phyloP scores from a whole-genome alignment of 2,329 filamentous ascomycete genomes.

The Cladosporium sp. region DNA sequence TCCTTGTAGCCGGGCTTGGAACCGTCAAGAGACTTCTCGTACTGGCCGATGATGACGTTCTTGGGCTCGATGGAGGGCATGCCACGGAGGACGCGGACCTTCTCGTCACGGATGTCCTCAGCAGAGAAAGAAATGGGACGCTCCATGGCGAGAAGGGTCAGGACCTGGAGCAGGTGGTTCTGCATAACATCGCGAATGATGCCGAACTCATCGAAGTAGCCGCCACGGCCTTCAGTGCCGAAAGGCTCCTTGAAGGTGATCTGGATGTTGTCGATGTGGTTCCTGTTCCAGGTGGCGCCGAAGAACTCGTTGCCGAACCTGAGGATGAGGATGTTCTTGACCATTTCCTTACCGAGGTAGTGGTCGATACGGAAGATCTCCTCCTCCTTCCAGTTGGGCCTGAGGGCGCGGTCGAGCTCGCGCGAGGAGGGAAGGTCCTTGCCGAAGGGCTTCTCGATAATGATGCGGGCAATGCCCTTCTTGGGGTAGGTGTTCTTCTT shows the following conservation, averaged over 20 bases:
- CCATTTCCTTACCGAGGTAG: slow-evolving; percentile 99
- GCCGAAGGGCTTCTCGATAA: slow-evolving; percentile 98
- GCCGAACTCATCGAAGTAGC: slow-evolving; percentile 99
- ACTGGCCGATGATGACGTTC: slow-evolving; percentile 99
- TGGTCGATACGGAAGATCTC: slow-evolving; percentile 99
- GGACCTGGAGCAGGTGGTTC: slow-evolving; percentile 94
- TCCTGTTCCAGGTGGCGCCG: slow-evolving; percentile 96
- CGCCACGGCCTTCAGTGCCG: slow-evolving; percentile 92
- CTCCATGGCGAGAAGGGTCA: slow-evolving; percentile 97
- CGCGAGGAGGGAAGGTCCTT: slow-evolving; percentile 93
- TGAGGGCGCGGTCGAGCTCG: slow-evolving; percentile 87
- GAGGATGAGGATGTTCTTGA: slow-evolving; percentile 98
- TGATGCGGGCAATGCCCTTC: slow-evolving; percentile 85
- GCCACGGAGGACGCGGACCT: slow-evolving; percentile 88
- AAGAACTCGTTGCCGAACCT: slow-evolving; percentile 99
- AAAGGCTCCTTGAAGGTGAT: slow-evolving; percentile 99
- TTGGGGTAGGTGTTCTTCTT: slow-evolving; percentile 96
- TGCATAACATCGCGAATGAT: slow-evolving; percentile 99
- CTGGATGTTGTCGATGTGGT: slow-evolving; percentile 98
- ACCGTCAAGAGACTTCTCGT: slow-evolving; percentile 91
- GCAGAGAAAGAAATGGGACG: slow-evolving; percentile 95
- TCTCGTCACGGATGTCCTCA: slow-evolving; percentile 97
- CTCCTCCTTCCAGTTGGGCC: slow-evolving; percentile 97
- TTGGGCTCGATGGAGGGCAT: slow-evolving; percentile 96
- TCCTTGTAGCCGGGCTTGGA: slow-evolving; percentile 98